Evolutionary conservation across 2,329 filamentous ascomycete genomes (phyloP).

Genomic region (Trichophyton benhamiae): DNA sequence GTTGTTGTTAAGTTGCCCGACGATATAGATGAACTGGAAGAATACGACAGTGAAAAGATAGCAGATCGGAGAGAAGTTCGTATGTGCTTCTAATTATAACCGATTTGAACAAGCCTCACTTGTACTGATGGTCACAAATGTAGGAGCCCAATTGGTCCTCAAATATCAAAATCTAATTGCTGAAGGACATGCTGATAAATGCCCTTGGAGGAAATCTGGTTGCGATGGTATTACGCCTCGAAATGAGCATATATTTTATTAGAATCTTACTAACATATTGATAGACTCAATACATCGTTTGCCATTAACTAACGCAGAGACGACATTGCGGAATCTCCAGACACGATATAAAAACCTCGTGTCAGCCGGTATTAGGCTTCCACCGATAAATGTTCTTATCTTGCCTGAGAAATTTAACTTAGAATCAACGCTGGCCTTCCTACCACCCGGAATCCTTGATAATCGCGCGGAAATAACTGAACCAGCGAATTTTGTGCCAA

Average conservation of each 20-base stretch:
- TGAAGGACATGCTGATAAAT: slow-evolving; percentile 64
- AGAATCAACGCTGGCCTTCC: slow-evolving; percentile 8
- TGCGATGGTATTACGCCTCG: slow-evolving; percentile 55
- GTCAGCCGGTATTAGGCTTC: slow-evolving; percentile 28
- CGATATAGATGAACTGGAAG: slow-evolving; percentile 46
- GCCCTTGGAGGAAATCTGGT: slow-evolving; percentile 75
- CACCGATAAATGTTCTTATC: slow-evolving; percentile 21
- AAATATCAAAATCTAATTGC: slow-evolving; percentile 64
- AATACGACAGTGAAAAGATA: slow-evolving; percentile 32
- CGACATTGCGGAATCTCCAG: slow-evolving; percentile 47
- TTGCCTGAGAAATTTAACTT: slow-evolving; percentile 24
- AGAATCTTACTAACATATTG: slow-evolving; percentile 14
- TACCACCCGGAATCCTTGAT: background rate
- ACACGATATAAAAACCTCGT: slow-evolving; percentile 50
- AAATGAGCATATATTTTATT: background rate
- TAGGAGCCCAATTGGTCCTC: slow-evolving; percentile 56
- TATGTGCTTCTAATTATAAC: slow-evolving; percentile 19
- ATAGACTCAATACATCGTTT: slow-evolving; percentile 53
- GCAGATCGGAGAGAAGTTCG: slow-evolving; percentile 33
- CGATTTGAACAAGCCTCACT: background rate
- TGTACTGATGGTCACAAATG: background rate
- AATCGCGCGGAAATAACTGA: background rate
- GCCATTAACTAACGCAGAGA: slow-evolving; percentile 49
- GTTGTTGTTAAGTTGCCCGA: slow-evolving; percentile 66
- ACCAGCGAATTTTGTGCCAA: background rate